These are phyloP conservation scores for Mucor saturninus DNA, from an alignment of 371 early-diverging fungal genomes.

Conservation along the genomic window DNA sequence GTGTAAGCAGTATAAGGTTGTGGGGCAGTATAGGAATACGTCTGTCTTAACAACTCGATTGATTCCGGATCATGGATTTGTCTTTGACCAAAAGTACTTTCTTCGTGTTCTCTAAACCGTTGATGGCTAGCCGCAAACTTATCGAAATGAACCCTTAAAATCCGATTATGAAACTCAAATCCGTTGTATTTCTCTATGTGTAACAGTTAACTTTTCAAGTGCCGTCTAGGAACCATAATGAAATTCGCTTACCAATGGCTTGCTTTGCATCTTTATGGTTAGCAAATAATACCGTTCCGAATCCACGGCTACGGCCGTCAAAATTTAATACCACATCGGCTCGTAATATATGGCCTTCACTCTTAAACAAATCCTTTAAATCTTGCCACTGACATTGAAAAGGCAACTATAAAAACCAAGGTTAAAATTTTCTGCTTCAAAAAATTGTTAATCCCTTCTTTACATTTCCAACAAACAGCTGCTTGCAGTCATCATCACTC, in stretches of 20 bases:
- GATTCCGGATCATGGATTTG: conserved; percentile 11
- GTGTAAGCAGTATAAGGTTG: background rate
- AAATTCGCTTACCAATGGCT: conserved; percentile 61
- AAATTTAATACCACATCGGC: conserved; percentile 72
- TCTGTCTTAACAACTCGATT: conserved; percentile 12
- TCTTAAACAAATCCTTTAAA: conserved; percentile 77
- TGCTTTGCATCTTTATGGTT: conserved; percentile 69
- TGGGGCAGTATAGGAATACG: conserved; percentile 4
- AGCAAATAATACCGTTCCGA: conserved; percentile 73
- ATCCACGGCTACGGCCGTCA: conserved; percentile 66
- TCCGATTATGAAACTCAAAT: conserved; percentile 74
- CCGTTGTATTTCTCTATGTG: conserved; percentile 59
- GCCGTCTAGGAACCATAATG: background rate
- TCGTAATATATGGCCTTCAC: conserved; percentile 67
- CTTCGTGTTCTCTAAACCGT: conserved; percentile 10
- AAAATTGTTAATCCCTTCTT: conserved; percentile 1
- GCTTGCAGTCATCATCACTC: conserved; percentile 18
- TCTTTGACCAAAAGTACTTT: background rate
- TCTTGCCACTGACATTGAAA: conserved; percentile 80
- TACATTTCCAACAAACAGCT: conserved; percentile 74
- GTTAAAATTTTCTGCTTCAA: background rate
- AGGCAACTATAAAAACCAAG: conserved; percentile 58
- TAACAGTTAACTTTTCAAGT: background rate
- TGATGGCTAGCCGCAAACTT: conserved; percentile 20
- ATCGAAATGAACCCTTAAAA: conserved; percentile 65